Base-by-base conservation (phyloP, 768 basidiomycete genomes). In the Fomitopsis serialis region DNA sequence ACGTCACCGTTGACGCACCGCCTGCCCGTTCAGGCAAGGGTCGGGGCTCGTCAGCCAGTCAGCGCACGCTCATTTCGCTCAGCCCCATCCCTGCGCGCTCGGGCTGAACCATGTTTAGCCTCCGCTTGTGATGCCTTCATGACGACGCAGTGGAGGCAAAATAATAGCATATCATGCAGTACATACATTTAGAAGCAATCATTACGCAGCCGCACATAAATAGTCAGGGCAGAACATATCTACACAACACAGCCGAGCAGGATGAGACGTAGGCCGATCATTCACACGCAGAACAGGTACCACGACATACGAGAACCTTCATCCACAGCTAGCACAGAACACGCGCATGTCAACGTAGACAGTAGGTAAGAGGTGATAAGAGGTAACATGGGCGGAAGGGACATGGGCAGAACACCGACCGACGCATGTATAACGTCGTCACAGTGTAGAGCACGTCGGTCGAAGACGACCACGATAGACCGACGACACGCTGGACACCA, bases 401-500 rank as follows among this genome's bases (percentile, higher is more conserved):
- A 50, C 48, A 27, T 22, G 23, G 32, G 21, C 12, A 40, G 4
- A 44, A 43, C 50, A 40, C 40, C 50, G 11, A 45, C 27, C 50
- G 17, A 45, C 17, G 21, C 40, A 52, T 52, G 50, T 23, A 53
- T 24, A 32, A 53, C 52, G 52, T 53, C 52, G 3, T 53, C 52
- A 42, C 44, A 53, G 27, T 46, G 42, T 17, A 19, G 48, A 58
- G 51, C 59, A 48, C 22, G 56, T 53, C 54, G 43, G 48, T 43
- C 32, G 48, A 29, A 44, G 24, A 56, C 54, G 56, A 50, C 55
- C 54, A 55, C 52, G 52, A 55, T 25, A 36, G 52, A 56, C 48
- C 46, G 50, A 50, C 49, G 45, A 50, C 44, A 25, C 49, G 46
- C 24, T 51, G 52, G 43, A 54, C 54, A 61, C 58, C 59, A 61